Conservation (phyloP, 2,329 filamentous ascomycete genomes). For the Cercospora sp. region DNA sequence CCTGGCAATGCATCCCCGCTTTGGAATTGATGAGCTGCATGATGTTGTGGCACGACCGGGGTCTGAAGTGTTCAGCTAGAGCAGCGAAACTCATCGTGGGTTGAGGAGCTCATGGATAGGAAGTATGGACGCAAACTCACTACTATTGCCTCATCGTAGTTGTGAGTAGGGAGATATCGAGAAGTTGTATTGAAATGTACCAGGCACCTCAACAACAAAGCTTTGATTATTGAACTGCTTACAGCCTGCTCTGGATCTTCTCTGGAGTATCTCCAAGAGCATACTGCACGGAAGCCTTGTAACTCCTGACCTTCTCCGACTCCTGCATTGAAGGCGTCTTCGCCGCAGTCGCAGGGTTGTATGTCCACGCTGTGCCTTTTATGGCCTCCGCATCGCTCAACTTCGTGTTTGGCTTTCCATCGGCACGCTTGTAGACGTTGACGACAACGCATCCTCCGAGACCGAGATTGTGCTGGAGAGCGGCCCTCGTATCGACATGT, state of each 20-base stretch:
- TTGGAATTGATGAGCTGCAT: too few relatives aligned
- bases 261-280: slow-evolving; percentile 73
- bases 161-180: too few relatives aligned
- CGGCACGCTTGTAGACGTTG: slow-evolving; percentile 82
- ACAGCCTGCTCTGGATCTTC: slow-evolving; percentile 73
- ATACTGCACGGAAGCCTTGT: slow-evolving; percentile 66
- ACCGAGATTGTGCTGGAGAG: slow-evolving; percentile 90
- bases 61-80: too few relatives aligned
- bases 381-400: slow-evolving; percentile 66
- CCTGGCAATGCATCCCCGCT: too few relatives aligned
- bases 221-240: slow-evolving; percentile 12
- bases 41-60: too few relatives aligned
- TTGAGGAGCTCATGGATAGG: too few relatives aligned
- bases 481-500: slow-evolving; percentile 64
- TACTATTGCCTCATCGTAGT: too few relatives aligned
- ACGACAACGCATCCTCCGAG: slow-evolving; percentile 88
- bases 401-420: slow-evolving; percentile 64
- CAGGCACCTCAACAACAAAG: too few relatives aligned
- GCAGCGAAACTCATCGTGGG: too few relatives aligned
- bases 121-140: too few relatives aligned
- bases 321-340: slow-evolving; percentile 83
- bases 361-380: slow-evolving; percentile 69
- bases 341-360: slow-evolving; percentile 88
- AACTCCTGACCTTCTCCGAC: slow-evolving; percentile 67
- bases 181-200: too few relatives aligned